A percentile compares a stretch with the other conserved stretches of the same genome.
Evolutionary conservation across 148 eudicot genomes (phyloP).

Genomic region (Pharnaceum exiguum): DNA sequence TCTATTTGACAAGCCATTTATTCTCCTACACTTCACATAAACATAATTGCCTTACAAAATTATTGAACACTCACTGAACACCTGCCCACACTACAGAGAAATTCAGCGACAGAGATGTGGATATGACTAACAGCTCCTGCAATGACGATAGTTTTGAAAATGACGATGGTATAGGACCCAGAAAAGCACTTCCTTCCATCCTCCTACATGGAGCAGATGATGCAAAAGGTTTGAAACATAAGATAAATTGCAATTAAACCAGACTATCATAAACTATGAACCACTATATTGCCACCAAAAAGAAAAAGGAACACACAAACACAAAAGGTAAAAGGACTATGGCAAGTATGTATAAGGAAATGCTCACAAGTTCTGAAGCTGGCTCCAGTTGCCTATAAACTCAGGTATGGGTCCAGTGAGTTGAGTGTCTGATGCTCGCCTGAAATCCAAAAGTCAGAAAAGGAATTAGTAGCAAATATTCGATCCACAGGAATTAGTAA

Average conservation of each 20-base stretch:
- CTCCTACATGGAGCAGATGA: slow-evolving; percentile 30
- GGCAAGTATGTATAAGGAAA: neutral
- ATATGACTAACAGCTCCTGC: slow-evolving; percentile 44
- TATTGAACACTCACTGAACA: no score
- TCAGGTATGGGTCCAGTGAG: slow-evolving; percentile 63
- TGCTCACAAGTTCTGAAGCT: slow-evolving; percentile 41
- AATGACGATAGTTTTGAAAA: slow-evolving; percentile 42
- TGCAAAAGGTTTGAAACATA: neutral
- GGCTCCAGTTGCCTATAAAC: slow-evolving; percentile 61
- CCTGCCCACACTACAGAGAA: no score
- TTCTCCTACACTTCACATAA: slow-evolving; percentile 44
- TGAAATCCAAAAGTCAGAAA: no score
- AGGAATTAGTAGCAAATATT: no score
- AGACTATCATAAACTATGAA: no score
- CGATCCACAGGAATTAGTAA: no score
- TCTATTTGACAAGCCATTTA: slow-evolving; percentile 65
- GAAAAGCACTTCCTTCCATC: slow-evolving; percentile 58
- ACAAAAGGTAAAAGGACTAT: neutral
- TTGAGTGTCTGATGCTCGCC: slow-evolving; percentile 71
- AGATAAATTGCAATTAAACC: neutral
- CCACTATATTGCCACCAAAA: no score
- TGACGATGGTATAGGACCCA: slow-evolving; percentile 52
- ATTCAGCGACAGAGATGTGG: no score
- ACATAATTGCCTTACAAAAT: no score
- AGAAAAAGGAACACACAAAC: neutral